These are phyloP conservation scores for Taphrina pruni DNA, from an alignment of 1,139 yeast genomes.

Conservation along the genomic window DNA sequence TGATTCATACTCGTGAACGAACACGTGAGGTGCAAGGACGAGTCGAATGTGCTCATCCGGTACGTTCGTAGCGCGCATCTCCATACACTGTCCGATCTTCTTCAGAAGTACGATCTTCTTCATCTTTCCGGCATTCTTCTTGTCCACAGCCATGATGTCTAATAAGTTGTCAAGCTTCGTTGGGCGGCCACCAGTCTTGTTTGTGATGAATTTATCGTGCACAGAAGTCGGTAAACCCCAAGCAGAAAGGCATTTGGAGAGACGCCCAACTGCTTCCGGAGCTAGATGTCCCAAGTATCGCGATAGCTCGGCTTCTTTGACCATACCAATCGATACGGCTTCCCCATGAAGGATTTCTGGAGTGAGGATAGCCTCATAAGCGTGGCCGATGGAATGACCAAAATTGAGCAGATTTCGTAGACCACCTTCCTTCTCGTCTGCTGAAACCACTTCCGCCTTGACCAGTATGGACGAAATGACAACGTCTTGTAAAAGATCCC, in stretches of 20 bases:
- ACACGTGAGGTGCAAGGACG: conserved; percentile 57
- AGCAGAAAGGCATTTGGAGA: conserved; percentile 78
- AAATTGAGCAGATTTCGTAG: conserved; percentile 89
- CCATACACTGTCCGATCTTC: conserved; percentile 85
- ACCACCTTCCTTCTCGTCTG: conserved; percentile 95
- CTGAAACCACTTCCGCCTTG: conserved; percentile 90
- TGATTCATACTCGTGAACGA: conserved; percentile 20
- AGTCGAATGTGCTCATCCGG: conserved; percentile 79
- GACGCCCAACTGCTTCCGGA: conserved; percentile 92
- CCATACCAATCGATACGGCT: conserved; percentile 94
- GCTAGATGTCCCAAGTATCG: conserved; percentile 86
- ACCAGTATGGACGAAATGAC: conserved; percentile 87
- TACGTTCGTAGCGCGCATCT: conserved; percentile 83
- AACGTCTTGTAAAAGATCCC: conserved; percentile 74
- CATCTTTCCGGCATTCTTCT: conserved; percentile 90
- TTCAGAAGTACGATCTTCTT: conserved; percentile 86
- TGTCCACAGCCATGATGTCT: conserved; percentile 90
- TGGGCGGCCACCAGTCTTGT: conserved; percentile 68
- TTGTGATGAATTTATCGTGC: conserved; percentile 73
- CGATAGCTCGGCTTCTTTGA: conserved; percentile 90
- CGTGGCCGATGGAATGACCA: conserved; percentile 98
- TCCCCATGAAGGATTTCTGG: conserved; percentile 98
- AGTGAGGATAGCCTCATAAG: conserved; percentile 92
- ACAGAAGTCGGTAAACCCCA: conserved; percentile 84
- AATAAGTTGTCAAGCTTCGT: conserved; percentile 76